Evolutionary conservation across 192 early-diverging fungal genomes (phyloP), one percentile per base, ranked within the genome.

Genomic region (Podila horticola): DNA sequence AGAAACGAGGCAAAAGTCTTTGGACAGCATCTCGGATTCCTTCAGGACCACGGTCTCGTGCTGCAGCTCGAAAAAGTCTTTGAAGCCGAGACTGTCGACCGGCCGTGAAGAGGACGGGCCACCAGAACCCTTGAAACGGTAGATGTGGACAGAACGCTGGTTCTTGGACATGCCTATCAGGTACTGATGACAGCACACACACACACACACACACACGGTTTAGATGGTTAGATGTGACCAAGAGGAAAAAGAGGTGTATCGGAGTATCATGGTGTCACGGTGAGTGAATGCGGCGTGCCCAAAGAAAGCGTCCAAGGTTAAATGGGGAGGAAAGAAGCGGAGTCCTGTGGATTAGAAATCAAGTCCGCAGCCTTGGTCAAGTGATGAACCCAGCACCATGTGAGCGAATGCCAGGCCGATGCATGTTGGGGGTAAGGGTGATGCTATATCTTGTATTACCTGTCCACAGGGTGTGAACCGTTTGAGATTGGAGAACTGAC

Each of bases 1-100:
- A 33, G 92, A 88, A 50, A 93, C 87, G 5, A 93, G 73, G 33
- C 89, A 88, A 74, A 93, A 93, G 62, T 93, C 92, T 62, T 85
- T 88, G 61, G 84, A 88, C 24, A 93, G 79, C 49, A 71, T 36
- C 62, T 91, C 76, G 26, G 76, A 50, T 26, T 72, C 76, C 50
- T 63, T 66, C 50, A 63, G 70, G 31, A 79, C 76, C 22, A 79
- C 59, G 5, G 76, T 79, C 66, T 79, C 70, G 28, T 79, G 76
- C 70, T 64, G 66, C 15, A 79, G 55, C 17, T 79, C 76, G 33
- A 79, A 72, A 36, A 64, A 79, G 41, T 79, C 76, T 49, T 68
- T 69, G 52, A 79, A 79, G 45, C 67, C 29, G 36, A 79, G 52
- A 29, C 62, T 55, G 29, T 72, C 70, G 49, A 31, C 30, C 1